A percentile compares a stretch with the other conserved stretches of the same genome.
These are phyloP conservation scores for Meira nashicola DNA, from an alignment of 1,284 basidiomycete species.

Conservation along the genomic window DNA sequence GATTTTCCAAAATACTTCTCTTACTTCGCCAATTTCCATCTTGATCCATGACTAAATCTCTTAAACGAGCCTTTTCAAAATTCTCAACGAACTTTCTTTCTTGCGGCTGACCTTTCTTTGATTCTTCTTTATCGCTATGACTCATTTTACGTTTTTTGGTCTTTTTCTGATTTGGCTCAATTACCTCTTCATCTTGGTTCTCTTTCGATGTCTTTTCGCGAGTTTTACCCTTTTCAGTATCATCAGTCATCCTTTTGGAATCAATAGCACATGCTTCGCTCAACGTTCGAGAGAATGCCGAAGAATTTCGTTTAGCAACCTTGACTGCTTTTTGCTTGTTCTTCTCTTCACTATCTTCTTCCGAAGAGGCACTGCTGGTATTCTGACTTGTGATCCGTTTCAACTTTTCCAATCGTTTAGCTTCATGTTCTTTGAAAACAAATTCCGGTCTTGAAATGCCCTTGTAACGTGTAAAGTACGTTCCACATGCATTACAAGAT, in stretches of 20 bases:
- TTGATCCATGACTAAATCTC: constrained; percentile 24
- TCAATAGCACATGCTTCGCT: background rate
- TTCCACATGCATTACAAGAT: constrained; percentile 49
- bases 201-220: background rate
- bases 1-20: constrained; percentile 37
- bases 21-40: constrained; percentile 32
- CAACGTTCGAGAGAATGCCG: background rate
- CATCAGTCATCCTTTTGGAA: background rate
- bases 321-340: background rate
- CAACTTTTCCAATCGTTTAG: background rate
- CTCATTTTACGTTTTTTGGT: too few relatives aligned
- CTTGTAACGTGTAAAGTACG: constrained; percentile 26
- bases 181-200: background rate
- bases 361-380: background rate
- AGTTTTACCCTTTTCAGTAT: background rate
- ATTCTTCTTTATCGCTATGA: background rate
- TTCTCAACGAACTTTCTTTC: constrained; percentile 16
- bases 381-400: background rate
- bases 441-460: constrained; percentile 17
- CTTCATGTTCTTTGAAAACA: constrained; percentile 21
- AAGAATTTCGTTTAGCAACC: background rate
- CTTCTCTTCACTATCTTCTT: background rate
- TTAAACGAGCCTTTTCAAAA: constrained; percentile 16
- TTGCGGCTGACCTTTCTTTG: background rate
- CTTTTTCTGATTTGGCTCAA: too few relatives aligned